Conservation (phyloP, 202 grass and related monocot genomes). For the Carex sylvatica region DNA sequence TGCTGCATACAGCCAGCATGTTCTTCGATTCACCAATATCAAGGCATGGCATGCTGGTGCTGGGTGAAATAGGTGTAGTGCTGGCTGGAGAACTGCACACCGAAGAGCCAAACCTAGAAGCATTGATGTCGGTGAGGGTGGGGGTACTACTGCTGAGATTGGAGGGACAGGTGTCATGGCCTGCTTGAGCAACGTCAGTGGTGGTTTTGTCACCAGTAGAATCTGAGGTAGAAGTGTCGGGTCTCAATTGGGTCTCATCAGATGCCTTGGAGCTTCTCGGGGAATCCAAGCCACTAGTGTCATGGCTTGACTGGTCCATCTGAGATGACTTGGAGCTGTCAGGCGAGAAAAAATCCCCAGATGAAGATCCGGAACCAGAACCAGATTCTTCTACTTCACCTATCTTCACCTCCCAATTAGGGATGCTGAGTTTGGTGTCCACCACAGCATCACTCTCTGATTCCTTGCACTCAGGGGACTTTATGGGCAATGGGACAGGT, state of each 20-base stretch:
- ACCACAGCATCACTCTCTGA: background rate
- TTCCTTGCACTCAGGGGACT: background rate
- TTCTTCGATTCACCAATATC: background rate
- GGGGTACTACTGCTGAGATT: background rate
- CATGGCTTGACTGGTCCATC: slow-evolving; percentile 11
- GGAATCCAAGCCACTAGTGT: slow-evolving; percentile 1
- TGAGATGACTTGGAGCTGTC: slow-evolving; percentile 12
- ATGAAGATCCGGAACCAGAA: slow-evolving; percentile 6
- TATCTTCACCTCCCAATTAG: slow-evolving; percentile 5
- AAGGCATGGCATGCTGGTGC: background rate
- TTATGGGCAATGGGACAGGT: background rate
- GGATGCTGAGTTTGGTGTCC: background rate
- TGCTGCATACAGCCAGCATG: slow-evolving; percentile 26
- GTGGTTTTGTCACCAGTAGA: background rate
- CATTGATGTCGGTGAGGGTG: background rate
- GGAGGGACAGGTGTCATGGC: background rate
- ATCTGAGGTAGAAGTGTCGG: background rate
- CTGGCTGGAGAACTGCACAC: slow-evolving; percentile 16
- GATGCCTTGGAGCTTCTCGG: background rate
- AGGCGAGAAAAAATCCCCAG: background rate
- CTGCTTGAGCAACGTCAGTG: background rate
- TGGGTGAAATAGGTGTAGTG: background rate
- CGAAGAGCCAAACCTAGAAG: background rate
- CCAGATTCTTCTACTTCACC: background rate
- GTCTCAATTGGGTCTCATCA: background rate